Evolutionary conservation across 1,284 basidiomycete genomes (phyloP), one percentile per base, ranked within the genome.

Genomic region (Trichosporon sp.): DNA sequence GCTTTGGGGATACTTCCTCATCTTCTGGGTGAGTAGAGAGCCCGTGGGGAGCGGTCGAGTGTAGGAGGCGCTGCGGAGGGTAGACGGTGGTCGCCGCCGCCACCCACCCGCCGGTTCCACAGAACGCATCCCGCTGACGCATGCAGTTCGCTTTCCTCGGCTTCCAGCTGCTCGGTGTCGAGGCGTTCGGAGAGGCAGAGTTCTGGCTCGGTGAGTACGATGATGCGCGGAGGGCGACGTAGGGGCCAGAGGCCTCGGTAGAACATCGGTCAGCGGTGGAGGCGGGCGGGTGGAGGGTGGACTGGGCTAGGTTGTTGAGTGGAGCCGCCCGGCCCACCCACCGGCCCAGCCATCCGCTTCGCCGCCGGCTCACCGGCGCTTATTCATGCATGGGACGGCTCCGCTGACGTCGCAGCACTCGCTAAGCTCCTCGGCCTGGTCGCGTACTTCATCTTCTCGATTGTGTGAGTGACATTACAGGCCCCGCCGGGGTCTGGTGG

Each of bases 381-480:
- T 53, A 23, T 4, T 11, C 13, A 29, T 11, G 53, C 25, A 15
- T 27, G 25, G 13, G 27, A 7, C 27, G 2, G 15, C 18, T 13
- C 2, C 12, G 18, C 56, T 60, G 56, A 60, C 56, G 56, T 29
- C 27, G 11, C 11, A 60, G 70, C 74, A 0, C 65, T 75, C n/a
- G 42, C 73, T 53, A 74, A 74, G 53, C 65, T 79, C 51, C 51
- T 75, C 44, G 75, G 75, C 31, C 66, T 75, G 8, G 64, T 73
- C 44, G 75, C 69, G 18, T 73, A 77, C 70, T 87, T 91, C 69
- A 74, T 91, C 67, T 83, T 86, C 68, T 89, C 89, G 42, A 84
- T 91, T 56, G 80, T 90, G 69, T 86, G 90, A 69, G 89, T 90
- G 73, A 86, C 90, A 13, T 21, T 25, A 6, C 13, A 8, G 51